phyloP scores from a whole-genome alignment of 2,329 filamentous ascomycete species.

The Fusarium zealandicum region DNA sequence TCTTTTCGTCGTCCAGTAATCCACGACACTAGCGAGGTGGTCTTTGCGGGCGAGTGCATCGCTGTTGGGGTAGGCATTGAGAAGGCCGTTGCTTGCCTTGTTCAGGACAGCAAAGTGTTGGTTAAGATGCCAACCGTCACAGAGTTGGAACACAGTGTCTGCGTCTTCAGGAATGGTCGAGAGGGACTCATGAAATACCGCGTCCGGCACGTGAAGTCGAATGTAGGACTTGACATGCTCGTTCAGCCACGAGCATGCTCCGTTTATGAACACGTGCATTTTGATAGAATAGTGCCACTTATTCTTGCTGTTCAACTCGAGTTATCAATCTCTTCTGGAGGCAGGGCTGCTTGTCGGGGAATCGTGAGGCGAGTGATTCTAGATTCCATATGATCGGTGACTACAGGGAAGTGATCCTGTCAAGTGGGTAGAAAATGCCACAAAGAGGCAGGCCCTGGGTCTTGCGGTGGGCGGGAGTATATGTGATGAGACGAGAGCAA shows the following conservation, averaged over 20 bases:
- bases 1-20: constrained; percentile 49
- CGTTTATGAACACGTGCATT: constrained; percentile 35
- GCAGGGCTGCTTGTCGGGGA: constrained; percentile 26
- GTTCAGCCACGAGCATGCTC: constrained; percentile 45
- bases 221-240: constrained; percentile 44
- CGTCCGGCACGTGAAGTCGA: constrained; percentile 39
- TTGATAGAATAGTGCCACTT: too few relatives aligned
- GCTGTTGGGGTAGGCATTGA: constrained; percentile 51
- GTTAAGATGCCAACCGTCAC: constrained; percentile 47
- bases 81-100: constrained; percentile 39
- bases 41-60: constrained; percentile 50
- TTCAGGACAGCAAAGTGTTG: constrained; percentile 46
- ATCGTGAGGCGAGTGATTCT: background rate
- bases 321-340: constrained; percentile 24
- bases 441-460: too few relatives aligned
- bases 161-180: constrained; percentile 38
- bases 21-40: constrained; percentile 45
- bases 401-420: background rate
- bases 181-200: constrained; percentile 42
- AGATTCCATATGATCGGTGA: constrained; percentile 16
- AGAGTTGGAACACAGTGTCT: constrained; percentile 42
- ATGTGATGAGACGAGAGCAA: background rate
- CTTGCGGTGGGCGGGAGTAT: too few relatives aligned
- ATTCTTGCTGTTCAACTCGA: too few relatives aligned
- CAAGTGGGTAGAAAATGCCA: background rate